A percentile compares a stretch with the other conserved stretches of the same genome.
Conservation (phyloP, 1,284 basidiomycete species). For the Ceratobasidium sp. region DNA sequence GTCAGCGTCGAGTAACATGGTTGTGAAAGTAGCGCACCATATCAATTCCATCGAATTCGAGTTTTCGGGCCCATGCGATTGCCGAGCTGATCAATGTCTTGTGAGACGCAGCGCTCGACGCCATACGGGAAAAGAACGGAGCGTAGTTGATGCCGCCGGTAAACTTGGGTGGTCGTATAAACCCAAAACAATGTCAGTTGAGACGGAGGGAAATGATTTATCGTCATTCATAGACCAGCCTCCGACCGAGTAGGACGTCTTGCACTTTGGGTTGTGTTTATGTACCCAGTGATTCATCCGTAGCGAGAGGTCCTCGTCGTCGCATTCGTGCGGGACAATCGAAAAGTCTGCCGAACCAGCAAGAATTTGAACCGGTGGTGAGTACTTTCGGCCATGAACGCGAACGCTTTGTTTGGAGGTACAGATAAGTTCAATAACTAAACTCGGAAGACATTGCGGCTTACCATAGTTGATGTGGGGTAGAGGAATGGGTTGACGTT, state of each 20-base stretch:
- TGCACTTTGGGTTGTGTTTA: slow-evolving; percentile 27
- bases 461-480: slow-evolving; percentile 29
- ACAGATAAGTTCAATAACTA: too few relatives aligned
- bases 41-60: slow-evolving; percentile 23
- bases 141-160: slow-evolving; percentile 17
- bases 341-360: too few relatives aligned
- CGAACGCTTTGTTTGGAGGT: slow-evolving; percentile 10
- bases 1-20: neutral
- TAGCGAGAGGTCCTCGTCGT: slow-evolving; percentile 14
- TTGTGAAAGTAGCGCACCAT: slow-evolving; percentile 2
- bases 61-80: slow-evolving; percentile 10
- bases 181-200: too few relatives aligned
- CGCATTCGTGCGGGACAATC: slow-evolving; percentile 13
- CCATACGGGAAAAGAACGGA: slow-evolving; percentile 5
- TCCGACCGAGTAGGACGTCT: slow-evolving; percentile 24
- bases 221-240: slow-evolving; percentile 38
- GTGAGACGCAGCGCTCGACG: neutral
- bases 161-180: slow-evolving; percentile 2
- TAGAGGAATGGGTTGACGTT: slow-evolving; percentile 35
- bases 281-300: too few relatives aligned
- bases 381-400: slow-evolving; percentile 33
- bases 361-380: too few relatives aligned
- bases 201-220: neutral
- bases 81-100: neutral
- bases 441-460: too few relatives aligned